Evolutionary conservation across 345 rosid species (phyloP), one percentile per base, ranked within the genome.

Genomic region (Ailanthus altissimus): DNA sequence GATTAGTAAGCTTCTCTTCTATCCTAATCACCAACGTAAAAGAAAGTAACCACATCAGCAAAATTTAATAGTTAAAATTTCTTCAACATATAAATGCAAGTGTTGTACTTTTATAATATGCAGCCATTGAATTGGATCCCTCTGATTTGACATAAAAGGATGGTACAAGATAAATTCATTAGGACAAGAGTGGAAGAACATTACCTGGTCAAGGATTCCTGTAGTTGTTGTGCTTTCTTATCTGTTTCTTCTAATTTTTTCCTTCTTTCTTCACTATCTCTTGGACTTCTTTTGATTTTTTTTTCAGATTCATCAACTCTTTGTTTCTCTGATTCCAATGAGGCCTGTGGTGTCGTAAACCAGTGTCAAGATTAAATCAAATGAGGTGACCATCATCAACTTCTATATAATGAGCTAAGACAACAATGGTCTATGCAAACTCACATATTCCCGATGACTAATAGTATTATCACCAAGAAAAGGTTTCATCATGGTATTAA

Each of bases 1-100:
- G 75, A 79, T 94, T 94, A 50, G 78, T 69, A 62, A 92, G 86
- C 84, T 91, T 94, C 85, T 94, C 98, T 82, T 94, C 98, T 79
- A 89, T 83, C 86, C 98, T 94, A 75, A 74, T 82, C 83, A 81
- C 32, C n/a, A 75, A 40, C 73, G 64, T 38, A 63, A 23, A 14
- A 74, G 73, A 47, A 72, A 74, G 74, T 67, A 62, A 64, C 67
- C 46, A 58, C 25, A 75, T 8, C 20, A 63, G 76, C 2, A 79
- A 75, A 69, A 5, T 59, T 63, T n/a, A 59, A 69, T 11, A 15
- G 36, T 21, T 6, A 58, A 38, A 15, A 63, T 54, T 78, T 73
- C 73, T 54, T 80, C 42, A 38, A 11, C 25, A 12, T 26, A 36
- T 59, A 73, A 8, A 69, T 16, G 49, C 26, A 56, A 15, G 16